Percentiles rank a stretch among this genome's conserved stretches.
phyloP scores from a whole-genome alignment of 1,284 basidiomycete genomes.

The Schizophyllum amplum region DNA sequence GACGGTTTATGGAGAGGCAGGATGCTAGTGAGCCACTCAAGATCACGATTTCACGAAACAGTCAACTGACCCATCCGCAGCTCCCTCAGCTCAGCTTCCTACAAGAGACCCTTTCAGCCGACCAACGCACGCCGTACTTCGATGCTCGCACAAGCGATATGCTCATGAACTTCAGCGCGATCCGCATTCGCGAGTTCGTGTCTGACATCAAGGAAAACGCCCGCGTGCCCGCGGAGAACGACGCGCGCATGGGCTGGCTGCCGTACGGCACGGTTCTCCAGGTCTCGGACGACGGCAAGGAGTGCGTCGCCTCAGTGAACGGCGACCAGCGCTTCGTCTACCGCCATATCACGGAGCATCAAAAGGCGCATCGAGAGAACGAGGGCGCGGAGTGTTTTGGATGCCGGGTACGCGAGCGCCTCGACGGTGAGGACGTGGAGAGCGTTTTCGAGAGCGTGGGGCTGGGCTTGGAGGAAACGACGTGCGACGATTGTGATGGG shows the following conservation, averaged over 20 bases:
- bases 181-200: not conserved
- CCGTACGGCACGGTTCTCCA: conserved; percentile 2
- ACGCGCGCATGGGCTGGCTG: conserved; percentile 14
- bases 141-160: not conserved
- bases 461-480: conserved; percentile 10
- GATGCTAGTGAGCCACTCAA: conserved; percentile 42
- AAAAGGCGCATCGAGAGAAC: not conserved
- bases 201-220: conserved; percentile 27
- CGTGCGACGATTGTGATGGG: conserved; percentile 10
- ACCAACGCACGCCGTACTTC: conserved; percentile 32
- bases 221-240: conserved; percentile 50
- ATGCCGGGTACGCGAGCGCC: conserved; percentile 12
- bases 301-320: conserved; percentile 6
- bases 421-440: conserved; percentile 2
- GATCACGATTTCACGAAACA: not conserved
- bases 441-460: conserved; percentile 1
- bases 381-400: conserved; percentile 12
- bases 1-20: conserved; percentile 53
- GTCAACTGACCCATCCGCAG: no score
- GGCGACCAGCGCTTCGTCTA: not conserved
- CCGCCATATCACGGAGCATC: not conserved
- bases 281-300: conserved; percentile 1
- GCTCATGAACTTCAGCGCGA: not conserved
- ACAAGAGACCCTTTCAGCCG: conserved; percentile 35
- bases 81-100: no score